Evolutionary conservation across 2,329 filamentous ascomycete species (phyloP), one percentile per base, ranked within the genome.

Genomic region (Alternaria gansuensis): DNA sequence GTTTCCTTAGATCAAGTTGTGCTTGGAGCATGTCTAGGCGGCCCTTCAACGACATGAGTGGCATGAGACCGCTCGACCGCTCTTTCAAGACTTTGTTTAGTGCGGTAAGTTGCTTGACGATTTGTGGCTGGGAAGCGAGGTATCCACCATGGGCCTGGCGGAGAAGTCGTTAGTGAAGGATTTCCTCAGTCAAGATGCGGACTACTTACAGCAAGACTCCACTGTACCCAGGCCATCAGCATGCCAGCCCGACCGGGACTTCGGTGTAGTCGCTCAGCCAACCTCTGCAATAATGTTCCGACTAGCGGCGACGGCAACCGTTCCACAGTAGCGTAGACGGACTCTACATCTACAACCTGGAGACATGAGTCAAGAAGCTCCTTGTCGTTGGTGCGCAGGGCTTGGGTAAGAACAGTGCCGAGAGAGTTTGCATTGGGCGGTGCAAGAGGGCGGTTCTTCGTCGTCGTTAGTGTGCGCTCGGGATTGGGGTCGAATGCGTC

Each of bases 201-300:
- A 11, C 21, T 34, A 13, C 44, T 36, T 48, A 48, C 44, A 14
- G 44, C 44, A 17, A 48, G 44, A 48, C 44, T 48, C 92, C 93
- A 97, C 79, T 97, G 93, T 41, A 98, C 90, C 93, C 95, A 99
- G 14, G 90, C 87, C 85, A 97, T 93, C 31, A 99, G 86, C 73
- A 89, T 91, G 51, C 93, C 93, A 13, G 95, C 94, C 54, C 95
- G 87, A 3, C 94, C 95, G 1, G 95, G 95, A 43, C 92, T 88
- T 66, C 90, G 87, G 78, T 97, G 90, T 75, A 99, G 86, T 59
- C 93, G 87, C 68, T 96, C 90, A 8, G 95, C 92, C 51, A 99
- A 85, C 77, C 92, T 93, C 71, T 88, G 88, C 57, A 99, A 86
- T 9, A 99, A 85, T 7, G 82, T 85, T 34, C 88, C 89, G 6